Evolutionary conservation across 2,329 filamentous ascomycete species (phyloP), one percentile per base, ranked within the genome.

Genomic region (Trichoderma breve): DNA sequence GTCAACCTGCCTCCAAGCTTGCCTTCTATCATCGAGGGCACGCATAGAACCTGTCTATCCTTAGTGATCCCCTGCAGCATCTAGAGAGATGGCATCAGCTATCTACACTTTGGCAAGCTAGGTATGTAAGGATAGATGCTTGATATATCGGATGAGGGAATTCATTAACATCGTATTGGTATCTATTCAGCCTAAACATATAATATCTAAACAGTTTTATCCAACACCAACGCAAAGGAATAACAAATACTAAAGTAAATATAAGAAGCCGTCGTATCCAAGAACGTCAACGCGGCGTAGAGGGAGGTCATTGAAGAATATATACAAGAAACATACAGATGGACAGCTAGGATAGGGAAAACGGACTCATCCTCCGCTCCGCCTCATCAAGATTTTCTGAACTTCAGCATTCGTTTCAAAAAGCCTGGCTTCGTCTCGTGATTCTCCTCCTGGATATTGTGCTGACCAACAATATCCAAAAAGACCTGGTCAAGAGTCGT

Each of bases 401-500:
- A 32, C 6, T 63, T 64, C 34, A 73, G 57, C 11, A 68, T 15
- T 53, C 55, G 67, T 28, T 39, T 70, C 72, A 75, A 76, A 34
- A 62, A 57, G 7, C 63, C 73, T 30, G 77, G 75, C 67, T 79
- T 74, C 72, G 81, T 76, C 15, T 78, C 78, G 15, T 83, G 87
- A 26, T 88, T 87, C 82, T 95, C 94, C 79, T 97, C 93, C 75
- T 90, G 85, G 7, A 95, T 88, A 79, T 94, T 90, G 79, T 97
- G 92, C 80, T 90, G 88, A 1, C 91, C 91, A 0, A 97, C 94
- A 78, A 98, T 96, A 30, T 87, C 88, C 79, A 98, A 81, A 81
- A 98, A 98, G 0, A 98, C 94, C 81, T 97, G 93, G 79, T 98
- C 95, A 55, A 98, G 83, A 18, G 93, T 97, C 21, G 94, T 96